Base-by-base conservation (phyloP, 768 basidiomycete species). In the Roridomyces roridus region DNA sequence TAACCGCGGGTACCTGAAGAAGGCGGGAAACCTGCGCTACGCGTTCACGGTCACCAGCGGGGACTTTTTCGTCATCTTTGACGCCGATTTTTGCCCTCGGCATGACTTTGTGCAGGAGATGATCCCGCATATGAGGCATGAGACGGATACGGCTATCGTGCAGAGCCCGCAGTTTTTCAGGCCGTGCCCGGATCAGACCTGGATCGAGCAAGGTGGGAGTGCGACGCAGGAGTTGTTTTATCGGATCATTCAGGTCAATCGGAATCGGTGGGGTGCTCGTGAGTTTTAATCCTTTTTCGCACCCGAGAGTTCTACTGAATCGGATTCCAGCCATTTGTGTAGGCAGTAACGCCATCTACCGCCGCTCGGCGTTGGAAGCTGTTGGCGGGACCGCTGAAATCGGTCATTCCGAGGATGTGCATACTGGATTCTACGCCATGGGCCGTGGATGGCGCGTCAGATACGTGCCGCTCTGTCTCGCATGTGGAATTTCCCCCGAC, bases 311-410 rank as follows among this genome's bases (percentile, higher is more conserved):
- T 35, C 34, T 35, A 9, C 10, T 35, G 34, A 10, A 35, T 35
- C 17, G n/a, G n/a, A n/a, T n/a, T n/a, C n/a, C n/a, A 35, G 34
- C 68, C 4, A 70, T 68, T 28, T 68, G 68, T 23, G 67, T 68
- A 15, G 68, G 68, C 5, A 65, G 64, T 43, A 68, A 68, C 26
- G 68, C 68, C 15, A 35, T 70, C 1, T 67, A 68, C 34, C 68
- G 67, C 35, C 65, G 67, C 10, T 53, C 44, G 4, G 67, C 68
- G 10, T 54, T 70, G 25, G 51, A 35, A 3, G 67, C 65, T 26
- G 65, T 70, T n/a, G 67, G 67, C 11, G 68, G 68, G 5, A 68
- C 67, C 9, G 68, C 67, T 7, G 68, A 68, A 24, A 68, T 68
- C 34, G 67, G 67, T 18, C 67, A 68, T 66, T 67, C 4, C 67